phyloP scores from a whole-genome alignment of 1,139 yeast genomes.

The Hemisphaericaspora xylofermentans region DNA sequence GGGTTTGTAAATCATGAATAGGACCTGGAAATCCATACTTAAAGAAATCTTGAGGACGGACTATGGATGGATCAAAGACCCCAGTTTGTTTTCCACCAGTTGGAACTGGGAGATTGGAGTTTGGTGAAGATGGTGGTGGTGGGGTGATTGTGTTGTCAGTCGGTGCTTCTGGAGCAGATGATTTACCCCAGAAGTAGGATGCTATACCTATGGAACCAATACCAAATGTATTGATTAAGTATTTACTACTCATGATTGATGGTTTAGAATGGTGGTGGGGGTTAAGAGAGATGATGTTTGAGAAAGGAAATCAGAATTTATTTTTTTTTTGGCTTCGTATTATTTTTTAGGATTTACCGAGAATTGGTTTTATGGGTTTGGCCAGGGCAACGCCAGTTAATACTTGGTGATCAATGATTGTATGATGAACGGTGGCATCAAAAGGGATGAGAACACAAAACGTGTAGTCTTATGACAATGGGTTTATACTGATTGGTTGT shows the following conservation, averaged over 20 bases:
- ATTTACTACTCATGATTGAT: constrained; percentile 31
- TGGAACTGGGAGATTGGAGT: constrained; percentile 18
- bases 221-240: constrained; percentile 31
- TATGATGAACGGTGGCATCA: too few relatives aligned
- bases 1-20: constrained; percentile 71
- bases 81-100: constrained; percentile 8
- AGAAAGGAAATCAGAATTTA: neutral
- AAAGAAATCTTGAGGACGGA: constrained; percentile 75
- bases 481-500: too few relatives aligned
- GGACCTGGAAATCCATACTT: constrained; percentile 96
- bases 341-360: too few relatives aligned
- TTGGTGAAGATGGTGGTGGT: neutral
- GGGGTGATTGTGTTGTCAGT: constrained; percentile 3
- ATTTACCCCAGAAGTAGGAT: constrained; percentile 45
- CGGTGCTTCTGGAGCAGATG: constrained; percentile 17
- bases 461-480: too few relatives aligned
- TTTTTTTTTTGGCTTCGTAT: too few relatives aligned
- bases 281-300: neutral
- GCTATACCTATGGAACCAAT: constrained; percentile 42
- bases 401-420: too few relatives aligned
- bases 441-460: too few relatives aligned
- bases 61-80: constrained; percentile 28
- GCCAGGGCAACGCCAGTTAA: too few relatives aligned
- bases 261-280: neutral
- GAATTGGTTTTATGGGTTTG: too few relatives aligned